Conservation (phyloP, 805 yeast genomes). For the Candida lessepsii region DNA sequence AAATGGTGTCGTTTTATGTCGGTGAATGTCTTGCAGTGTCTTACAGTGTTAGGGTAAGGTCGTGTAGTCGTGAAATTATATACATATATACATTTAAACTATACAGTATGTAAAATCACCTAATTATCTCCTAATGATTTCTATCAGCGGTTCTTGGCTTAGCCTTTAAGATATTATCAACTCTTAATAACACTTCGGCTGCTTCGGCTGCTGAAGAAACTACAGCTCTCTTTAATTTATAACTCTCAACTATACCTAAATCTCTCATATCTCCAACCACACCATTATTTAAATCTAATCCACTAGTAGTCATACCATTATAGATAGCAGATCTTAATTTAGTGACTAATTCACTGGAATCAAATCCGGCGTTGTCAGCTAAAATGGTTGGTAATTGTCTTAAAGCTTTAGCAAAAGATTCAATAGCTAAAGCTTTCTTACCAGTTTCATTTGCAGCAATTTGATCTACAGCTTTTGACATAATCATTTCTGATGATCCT, state of each 20-base stretch:
- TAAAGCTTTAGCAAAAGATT: constrained; percentile 89
- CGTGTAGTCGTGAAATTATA: too few species aligned
- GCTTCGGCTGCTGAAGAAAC: constrained; percentile 97
- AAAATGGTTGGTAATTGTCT: constrained; percentile 93
- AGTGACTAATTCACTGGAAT: constrained; percentile 87
- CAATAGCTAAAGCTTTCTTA: constrained; percentile 90
- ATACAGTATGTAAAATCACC: too few species aligned
- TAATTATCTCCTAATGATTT: too few species aligned
- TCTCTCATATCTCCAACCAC: constrained; percentile 91
- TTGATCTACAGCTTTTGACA: constrained; percentile 95
- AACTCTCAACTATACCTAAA: constrained; percentile 88
- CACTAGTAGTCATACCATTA: constrained; percentile 88
- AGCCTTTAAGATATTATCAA: constrained; percentile 94
- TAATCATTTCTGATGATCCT: constrained; percentile 84
- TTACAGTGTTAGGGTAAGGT: too few species aligned
- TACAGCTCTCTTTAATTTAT: constrained; percentile 87
- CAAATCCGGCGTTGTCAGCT: constrained; percentile 97
- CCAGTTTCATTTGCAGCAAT: constrained; percentile 91
- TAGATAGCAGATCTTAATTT: constrained; percentile 87
- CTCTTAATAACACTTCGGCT: constrained; percentile 91
- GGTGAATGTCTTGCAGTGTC: too few species aligned
- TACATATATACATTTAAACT: constrained; percentile 2
- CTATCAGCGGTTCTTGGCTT: constrained; percentile 97
- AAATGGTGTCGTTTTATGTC: too few species aligned
- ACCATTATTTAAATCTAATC: constrained; percentile 85